Base-by-base conservation (phyloP, 495 filamentous ascomycete genomes). In the Pseudomonodictys pantanalensis region DNA sequence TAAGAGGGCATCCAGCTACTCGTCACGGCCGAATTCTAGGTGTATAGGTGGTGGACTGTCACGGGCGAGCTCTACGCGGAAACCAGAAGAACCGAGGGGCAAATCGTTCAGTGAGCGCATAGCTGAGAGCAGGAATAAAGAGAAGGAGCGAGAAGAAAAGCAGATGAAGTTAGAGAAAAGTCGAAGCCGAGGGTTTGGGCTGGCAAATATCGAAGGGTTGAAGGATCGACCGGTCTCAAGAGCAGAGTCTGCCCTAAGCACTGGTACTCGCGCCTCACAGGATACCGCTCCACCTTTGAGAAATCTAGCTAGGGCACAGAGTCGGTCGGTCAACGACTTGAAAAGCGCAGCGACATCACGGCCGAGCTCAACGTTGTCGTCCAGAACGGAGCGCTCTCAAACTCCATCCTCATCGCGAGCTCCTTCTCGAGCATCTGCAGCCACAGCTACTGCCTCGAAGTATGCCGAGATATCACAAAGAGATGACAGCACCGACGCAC, bases 91-190 rank as follows among this genome's bases (percentile, higher is more conserved):
- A 62, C 60, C 46, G 55, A 68, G 78, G 44, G 79, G 81, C 1
- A 83, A 87, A 69, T 89, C 83, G 26, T 98, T 97, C 68, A 96
- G 89, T 62, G 90, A 97, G 70, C 78, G 90, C 23, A 82, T 97
- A 58, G 88, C 89, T 0, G 84, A 90, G 58, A 81, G 73, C 52
- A 74, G 83, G 52, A 68, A 69, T 7, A 71, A 74, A 25, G 82
- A 85, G 10, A 71, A 76, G 54, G 78, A 82, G 35, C 80, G 81
- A 20, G 80, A 81, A 50, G 81, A 86, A 51, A 80, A 73, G 52
- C 69, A 77, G 32, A 68, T 78, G 53, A 72, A 79, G 46, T 78
- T 86, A 46, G 75, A 81, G 60, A 77, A 78, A 46, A 64, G 73
- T 17, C 76, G 92, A 59, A 93, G 83, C 58, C 83, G 78, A 20